Evolutionary conservation across 805 yeast species (phyloP).

Genomic region (Cyberlindnera mrakii): DNA sequence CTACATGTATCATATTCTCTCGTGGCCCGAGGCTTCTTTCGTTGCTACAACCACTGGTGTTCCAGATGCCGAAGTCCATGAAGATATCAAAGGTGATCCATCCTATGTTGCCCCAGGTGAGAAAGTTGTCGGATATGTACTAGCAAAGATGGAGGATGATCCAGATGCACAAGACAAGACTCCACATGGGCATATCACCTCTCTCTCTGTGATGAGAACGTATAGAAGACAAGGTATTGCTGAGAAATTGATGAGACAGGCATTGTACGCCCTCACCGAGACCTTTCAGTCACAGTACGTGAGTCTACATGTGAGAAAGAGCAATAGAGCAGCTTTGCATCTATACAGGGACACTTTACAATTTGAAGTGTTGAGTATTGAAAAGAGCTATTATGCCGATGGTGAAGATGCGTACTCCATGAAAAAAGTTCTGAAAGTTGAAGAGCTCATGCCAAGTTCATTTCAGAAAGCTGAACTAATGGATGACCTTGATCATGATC

Average conservation of each 20-base stretch:
- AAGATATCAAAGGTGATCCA: constrained; percentile 45
- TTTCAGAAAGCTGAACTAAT: constrained; percentile 41
- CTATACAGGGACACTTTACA: constrained; percentile 78
- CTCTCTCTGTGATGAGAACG: constrained; percentile 90
- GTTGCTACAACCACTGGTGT: constrained; percentile 67
- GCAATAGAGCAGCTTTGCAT: constrained; percentile 91
- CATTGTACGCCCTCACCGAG: constrained; percentile 74
- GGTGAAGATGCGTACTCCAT: constrained; percentile 97
- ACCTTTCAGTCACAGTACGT: constrained; percentile 78
- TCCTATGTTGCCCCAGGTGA: constrained; percentile 64
- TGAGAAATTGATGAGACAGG: constrained; percentile 82
- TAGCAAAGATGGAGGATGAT: constrained; percentile 96
- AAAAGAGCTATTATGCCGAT: constrained; percentile 88
- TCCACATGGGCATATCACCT: constrained; percentile 90
- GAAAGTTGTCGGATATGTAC: constrained; percentile 89
- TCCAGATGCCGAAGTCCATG: constrained; percentile 17
- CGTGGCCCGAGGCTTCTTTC: constrained; percentile 98
- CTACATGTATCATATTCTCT: constrained; percentile 85
- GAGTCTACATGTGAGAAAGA: constrained; percentile 86
- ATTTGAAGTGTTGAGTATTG: constrained; percentile 78
- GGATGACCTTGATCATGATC: constrained; percentile 52
- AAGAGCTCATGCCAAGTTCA: constrained; percentile 54
- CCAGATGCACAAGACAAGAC: constrained; percentile 65
- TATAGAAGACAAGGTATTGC: constrained; percentile 95
- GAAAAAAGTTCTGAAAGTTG: constrained; percentile 62